phyloP scores from a whole-genome alignment of 768 basidiomycete genomes.

The Boletus sp. region DNA sequence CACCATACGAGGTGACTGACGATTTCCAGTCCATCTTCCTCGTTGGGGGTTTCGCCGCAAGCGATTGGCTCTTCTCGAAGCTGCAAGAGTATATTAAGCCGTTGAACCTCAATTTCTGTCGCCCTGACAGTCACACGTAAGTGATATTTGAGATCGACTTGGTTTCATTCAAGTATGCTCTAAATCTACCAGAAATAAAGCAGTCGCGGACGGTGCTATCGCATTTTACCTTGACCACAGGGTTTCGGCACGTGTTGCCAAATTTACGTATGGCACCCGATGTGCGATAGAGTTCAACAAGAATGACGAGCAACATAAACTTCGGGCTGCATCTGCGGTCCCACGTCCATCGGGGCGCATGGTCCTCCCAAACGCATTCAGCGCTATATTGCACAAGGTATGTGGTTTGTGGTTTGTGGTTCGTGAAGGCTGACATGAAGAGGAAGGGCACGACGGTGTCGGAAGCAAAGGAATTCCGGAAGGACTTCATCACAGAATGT shows the following conservation, averaged over 20 bases:
- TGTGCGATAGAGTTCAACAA: conserved; percentile 30
- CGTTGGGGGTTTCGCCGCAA: conserved; percentile 46
- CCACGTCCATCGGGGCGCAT: conserved; percentile 33
- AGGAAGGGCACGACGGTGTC: conserved; percentile 28
- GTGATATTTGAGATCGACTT: conserved; percentile 8
- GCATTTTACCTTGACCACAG: conserved; percentile 43
- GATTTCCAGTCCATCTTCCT: conserved; percentile 33
- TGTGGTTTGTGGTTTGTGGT: neutral
- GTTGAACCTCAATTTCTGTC: conserved; percentile 38
- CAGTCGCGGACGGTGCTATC: conserved; percentile 44
- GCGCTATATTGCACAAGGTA: conserved; percentile 30
- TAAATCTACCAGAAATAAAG: conserved; percentile 38
- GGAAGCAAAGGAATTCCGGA: conserved; percentile 31
- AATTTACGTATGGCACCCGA: conserved; percentile 37
- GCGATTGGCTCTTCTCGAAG: conserved; percentile 39
- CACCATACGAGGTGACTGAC: conserved; percentile 1
- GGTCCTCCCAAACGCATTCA: conserved; percentile 32
- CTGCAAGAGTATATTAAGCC: conserved; percentile 33
- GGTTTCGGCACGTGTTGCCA: conserved; percentile 39
- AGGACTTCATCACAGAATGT: conserved; percentile 31
- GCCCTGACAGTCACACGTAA: conserved; percentile 53
- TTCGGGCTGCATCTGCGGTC: conserved; percentile 24
- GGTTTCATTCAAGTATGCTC: neutral
- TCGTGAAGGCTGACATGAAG: neutral
- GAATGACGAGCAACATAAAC: conserved; percentile 28